Evolutionary conservation across 495 filamentous ascomycete species (phyloP).

Genomic region (Bathelium albidoporum): DNA sequence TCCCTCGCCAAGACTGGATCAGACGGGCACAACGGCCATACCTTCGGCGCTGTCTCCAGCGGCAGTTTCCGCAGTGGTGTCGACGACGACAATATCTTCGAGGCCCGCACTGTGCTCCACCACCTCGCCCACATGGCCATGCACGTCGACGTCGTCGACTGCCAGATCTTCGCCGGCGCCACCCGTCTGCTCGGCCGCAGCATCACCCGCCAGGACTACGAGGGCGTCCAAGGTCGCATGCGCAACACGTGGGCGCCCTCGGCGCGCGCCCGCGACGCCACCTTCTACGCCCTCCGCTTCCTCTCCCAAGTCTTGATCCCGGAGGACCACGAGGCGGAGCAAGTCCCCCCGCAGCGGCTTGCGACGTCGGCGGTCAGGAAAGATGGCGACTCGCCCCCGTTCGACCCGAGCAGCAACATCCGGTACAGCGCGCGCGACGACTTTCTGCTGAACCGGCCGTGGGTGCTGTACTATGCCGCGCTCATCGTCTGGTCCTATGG

Average conservation of each 20-base stretch:
- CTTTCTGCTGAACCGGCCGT: conserved; percentile 81
- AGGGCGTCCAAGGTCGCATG: conserved; percentile 72
- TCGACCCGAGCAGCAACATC: conserved; percentile 11
- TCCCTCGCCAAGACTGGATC: conserved; percentile 45
- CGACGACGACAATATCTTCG: conserved; percentile 71
- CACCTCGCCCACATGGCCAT: conserved; percentile 96
- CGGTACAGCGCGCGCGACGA: conserved; percentile 79
- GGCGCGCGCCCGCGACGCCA: conserved; percentile 83
- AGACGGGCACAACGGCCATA: conserved; percentile 7
- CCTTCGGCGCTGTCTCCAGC: conserved; percentile 24
- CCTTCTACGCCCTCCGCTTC: conserved; percentile 87
- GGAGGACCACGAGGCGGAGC: conserved; percentile 20
- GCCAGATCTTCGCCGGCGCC: conserved; percentile 88
- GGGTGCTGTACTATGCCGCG: conserved; percentile 92
- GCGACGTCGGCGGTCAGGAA: conserved; percentile 26
- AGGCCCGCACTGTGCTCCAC: conserved; percentile 80
- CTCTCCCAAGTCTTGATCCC: conserved; percentile 66
- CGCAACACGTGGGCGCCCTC: conserved; percentile 84
- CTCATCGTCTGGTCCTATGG: conserved; percentile 95
- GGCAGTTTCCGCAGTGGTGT: conserved; percentile 25
- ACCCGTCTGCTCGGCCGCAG: conserved; percentile 73
- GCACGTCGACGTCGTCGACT: conserved; percentile 95
- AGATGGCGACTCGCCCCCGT: conserved; percentile 24
- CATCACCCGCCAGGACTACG: conserved; percentile 72
- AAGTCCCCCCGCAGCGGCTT: conserved; percentile 14